These are phyloP conservation scores for Camelina sativa DNA, from an alignment of 345 rosid genomes.

Conservation along the genomic window DNA sequence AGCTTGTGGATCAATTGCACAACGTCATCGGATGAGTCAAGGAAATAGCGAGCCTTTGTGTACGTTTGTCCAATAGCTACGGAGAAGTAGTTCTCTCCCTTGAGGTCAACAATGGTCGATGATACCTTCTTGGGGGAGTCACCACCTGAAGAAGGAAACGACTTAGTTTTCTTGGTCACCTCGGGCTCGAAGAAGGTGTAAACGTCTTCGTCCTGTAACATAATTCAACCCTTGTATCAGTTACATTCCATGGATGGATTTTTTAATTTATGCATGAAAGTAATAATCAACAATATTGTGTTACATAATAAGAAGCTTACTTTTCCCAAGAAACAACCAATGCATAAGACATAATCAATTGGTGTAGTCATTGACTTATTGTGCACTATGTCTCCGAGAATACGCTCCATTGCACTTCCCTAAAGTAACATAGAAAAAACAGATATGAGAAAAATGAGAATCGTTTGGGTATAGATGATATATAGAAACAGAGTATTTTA, in stretches of 20 bases:
- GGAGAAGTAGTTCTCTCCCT: constrained; percentile 88
- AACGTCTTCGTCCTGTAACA: constrained; percentile 89
- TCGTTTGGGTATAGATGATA: background rate
- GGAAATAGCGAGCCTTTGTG: constrained; percentile 75
- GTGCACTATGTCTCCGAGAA: constrained; percentile 84
- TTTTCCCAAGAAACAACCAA: constrained; percentile 91
- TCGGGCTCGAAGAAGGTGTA: constrained; percentile 92
- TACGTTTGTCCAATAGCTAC: constrained; percentile 76
- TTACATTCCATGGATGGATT: constrained; percentile 1
- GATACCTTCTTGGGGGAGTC: constrained; percentile 47
- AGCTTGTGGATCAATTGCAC: constrained; percentile 66
- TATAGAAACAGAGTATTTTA: background rate
- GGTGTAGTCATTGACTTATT: constrained; percentile 82
- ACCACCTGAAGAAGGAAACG: constrained; percentile 33
- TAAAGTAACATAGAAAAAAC: constrained; percentile 36
- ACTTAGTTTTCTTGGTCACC: constrained; percentile 46
- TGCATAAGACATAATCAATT: constrained; percentile 84
- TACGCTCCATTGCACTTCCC: constrained; percentile 96
- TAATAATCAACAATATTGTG: background rate
- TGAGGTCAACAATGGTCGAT: constrained; percentile 70
- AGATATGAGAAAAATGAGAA: background rate
- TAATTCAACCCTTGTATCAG: constrained; percentile 18
- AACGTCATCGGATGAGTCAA: constrained; percentile 78
- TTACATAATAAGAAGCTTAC: constrained; percentile 45
- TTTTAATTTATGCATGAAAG: background rate